phyloP scores from a whole-genome alignment of 208 protist genomes.

The Strigomonas culicis region DNA sequence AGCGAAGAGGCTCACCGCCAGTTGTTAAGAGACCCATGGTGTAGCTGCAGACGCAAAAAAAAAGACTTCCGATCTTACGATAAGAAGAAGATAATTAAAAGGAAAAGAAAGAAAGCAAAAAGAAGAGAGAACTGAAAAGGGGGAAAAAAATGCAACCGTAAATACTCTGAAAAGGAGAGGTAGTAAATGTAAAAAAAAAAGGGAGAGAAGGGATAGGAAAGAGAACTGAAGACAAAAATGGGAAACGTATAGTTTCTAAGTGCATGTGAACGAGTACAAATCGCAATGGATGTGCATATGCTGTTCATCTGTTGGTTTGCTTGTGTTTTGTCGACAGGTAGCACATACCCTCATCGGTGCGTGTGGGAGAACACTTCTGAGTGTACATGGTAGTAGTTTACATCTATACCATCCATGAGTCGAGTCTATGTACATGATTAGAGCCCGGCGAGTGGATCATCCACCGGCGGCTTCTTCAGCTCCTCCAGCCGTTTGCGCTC shows the following conservation, averaged over 20 bases:
- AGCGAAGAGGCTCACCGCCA: constrained; percentile 76
- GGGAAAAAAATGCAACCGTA: constrained; percentile 19
- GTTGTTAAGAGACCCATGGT: constrained; percentile 85
- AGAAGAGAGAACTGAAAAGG: constrained; percentile 12
- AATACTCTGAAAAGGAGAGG: constrained; percentile 4
- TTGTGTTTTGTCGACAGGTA: too few species aligned
- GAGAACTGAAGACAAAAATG: not conserved
- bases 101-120: constrained; percentile 20
- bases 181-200: not conserved
- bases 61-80: not conserved
- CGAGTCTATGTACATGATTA: constrained; percentile 10
- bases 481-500: constrained; percentile 40
- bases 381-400: not conserved
- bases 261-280: not conserved
- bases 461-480: constrained; percentile 32
- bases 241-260: constrained; percentile 11
- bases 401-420: not conserved
- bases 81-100: constrained; percentile 14
- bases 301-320: too few species aligned
- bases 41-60: constrained; percentile 1
- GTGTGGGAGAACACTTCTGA: not conserved
- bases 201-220: not conserved
- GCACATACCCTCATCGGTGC: not conserved
- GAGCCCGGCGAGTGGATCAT: constrained; percentile 41
- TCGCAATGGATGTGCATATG: not conserved